A percentile compares a stretch with the other conserved stretches of the same genome.
These are phyloP conservation scores for Parietaria judaica DNA, from an alignment of 306 rosid species.

Conservation along the genomic window DNA sequence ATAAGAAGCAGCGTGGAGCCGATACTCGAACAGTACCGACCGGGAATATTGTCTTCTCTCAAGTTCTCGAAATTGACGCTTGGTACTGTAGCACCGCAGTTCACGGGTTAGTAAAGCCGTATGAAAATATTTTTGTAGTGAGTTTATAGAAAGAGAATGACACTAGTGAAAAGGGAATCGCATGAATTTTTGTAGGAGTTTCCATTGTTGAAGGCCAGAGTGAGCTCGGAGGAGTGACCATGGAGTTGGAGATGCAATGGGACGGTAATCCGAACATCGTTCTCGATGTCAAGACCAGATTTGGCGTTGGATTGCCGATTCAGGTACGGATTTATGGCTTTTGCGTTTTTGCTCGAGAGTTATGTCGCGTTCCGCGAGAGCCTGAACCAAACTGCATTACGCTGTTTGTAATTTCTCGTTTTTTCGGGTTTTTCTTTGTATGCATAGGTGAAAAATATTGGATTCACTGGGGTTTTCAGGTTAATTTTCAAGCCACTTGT, in stretches of 20 bases:
- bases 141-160: background rate
- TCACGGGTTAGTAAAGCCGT: constrained; percentile 48
- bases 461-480: constrained; percentile 99
- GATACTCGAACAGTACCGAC: constrained; percentile 68
- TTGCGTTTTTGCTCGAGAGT: too few relatives aligned
- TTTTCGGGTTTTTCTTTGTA: constrained; percentile 34
- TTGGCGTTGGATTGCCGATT: constrained; percentile 74
- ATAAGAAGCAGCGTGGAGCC: constrained; percentile 68
- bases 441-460: constrained; percentile 86
- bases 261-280: constrained; percentile 81
- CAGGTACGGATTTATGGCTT: constrained; percentile 40
- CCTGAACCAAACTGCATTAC: background rate
- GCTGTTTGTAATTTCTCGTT: background rate
- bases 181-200: constrained; percentile 39
- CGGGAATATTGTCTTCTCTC: constrained; percentile 53
- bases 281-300: constrained; percentile 67
- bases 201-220: constrained; percentile 54
- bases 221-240: constrained; percentile 45
- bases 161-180: constrained; percentile 1
- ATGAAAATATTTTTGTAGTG: too few relatives aligned
- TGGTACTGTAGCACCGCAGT: constrained; percentile 86
- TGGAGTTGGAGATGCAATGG: constrained; percentile 95
- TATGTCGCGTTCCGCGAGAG: background rate
- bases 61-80: constrained; percentile 82
- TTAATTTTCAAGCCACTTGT: constrained; percentile 90